Base-by-base conservation (phyloP, 192 early-diverging fungal species). In the Coemansia nantahalensis region DNA sequence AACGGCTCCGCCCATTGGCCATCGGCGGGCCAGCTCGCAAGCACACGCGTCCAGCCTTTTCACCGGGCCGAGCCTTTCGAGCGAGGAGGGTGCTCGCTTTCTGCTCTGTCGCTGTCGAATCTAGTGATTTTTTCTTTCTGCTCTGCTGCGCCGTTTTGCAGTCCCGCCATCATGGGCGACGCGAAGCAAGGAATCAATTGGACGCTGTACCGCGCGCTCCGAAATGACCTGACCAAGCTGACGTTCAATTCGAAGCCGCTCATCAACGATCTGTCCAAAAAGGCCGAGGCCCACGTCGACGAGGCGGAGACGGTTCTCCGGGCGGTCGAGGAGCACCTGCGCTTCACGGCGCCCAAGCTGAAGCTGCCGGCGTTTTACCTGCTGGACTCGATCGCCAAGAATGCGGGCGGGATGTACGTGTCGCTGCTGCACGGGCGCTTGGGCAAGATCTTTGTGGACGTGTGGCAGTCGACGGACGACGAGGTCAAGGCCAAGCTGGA, bases 361-460 rank as follows among this genome's bases (percentile, higher is more conserved):
- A 95, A 95, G 70, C 80, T 98, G 11, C 94, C 94, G 10, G 78
- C 86, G 0, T 70, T 98, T 15, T 98, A 94, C 65, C 75, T 98
- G 33, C 79, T 98, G 24, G 95, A 98, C 75, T 98, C 95, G 15
- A 98, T 98, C 17, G 83, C 85, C 61, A 98, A 98, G 68, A 94
- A 95, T 67, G 88, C 94, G 35, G 92, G 94, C 18, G 83, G 78
- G 13, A 74, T 74, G 18, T 98, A 93, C 72, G 50, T 88, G 4
- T 56, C 65, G 15, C 63, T 86, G 17, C 91, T 98, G 76, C 68
- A 80, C 26, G 68, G 80, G 11, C 83, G 87, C 32, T 79, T 98
- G 48, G 82, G 79, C n/a, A 74, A 53, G 34, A 68, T 84, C 6
- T 98, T 94, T 54, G 51, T 86, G 28, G 82, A 83, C 42, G 83